A percentile compares a stretch with the other conserved stretches of the same genome.
phyloP scores from a whole-genome alignment of 768 basidiomycete species.

The Termitomyces sp. region DNA sequence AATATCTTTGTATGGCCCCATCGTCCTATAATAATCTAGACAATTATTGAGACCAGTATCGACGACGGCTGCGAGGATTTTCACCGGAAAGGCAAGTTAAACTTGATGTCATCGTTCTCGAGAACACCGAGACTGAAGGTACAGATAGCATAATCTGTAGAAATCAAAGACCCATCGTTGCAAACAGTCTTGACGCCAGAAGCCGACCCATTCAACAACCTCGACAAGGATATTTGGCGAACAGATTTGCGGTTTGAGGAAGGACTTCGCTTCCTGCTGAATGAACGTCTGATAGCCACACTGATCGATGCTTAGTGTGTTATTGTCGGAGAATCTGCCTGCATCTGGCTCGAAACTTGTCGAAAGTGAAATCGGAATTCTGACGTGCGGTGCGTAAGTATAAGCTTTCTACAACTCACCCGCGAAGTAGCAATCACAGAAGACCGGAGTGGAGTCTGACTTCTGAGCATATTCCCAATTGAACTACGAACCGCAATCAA shows the following conservation, averaged over 20 bases:
- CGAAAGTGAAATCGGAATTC: no score
- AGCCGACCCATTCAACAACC: neutral
- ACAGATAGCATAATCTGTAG: no score
- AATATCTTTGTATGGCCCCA: no score
- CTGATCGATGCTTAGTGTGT: neutral
- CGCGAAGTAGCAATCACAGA: slow-evolving; percentile 36
- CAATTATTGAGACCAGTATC: neutral
- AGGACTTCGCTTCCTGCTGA: no score
- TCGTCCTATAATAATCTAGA: neutral
- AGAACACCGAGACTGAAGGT: no score
- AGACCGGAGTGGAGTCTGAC: no score
- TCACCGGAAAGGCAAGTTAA: neutral
- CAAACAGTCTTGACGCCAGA: neutral
- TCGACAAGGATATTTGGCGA: neutral
- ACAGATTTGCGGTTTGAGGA: neutral
- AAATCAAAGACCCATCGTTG: neutral
- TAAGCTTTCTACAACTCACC: neutral
- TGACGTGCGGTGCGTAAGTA: neutral
- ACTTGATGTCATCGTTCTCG: neutral
- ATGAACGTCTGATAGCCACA: neutral
- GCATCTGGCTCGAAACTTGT: neutral
- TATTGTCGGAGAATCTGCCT: neutral
- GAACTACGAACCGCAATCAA: no score
- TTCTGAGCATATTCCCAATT: no score
- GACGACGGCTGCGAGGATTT: neutral